phyloP scores from a whole-genome alignment of 371 early-diverging fungal genomes.

The Mortierella sp. region DNA sequence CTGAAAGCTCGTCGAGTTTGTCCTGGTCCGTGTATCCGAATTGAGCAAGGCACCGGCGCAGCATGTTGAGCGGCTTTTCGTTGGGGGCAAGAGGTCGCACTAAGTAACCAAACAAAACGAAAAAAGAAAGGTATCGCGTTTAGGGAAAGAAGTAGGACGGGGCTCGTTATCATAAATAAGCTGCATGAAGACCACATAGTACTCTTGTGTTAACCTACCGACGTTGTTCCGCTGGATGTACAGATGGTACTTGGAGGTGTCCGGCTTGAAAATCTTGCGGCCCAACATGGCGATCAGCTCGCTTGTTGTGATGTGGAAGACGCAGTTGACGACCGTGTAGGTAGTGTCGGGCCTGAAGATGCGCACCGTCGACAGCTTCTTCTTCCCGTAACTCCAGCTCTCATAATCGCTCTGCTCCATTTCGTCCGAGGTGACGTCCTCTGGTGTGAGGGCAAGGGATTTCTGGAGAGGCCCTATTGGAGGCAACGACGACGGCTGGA shows the following conservation, averaged over 20 bases:
- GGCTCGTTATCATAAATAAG: too few relatives aligned
- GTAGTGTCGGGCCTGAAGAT: constrained; percentile 80
- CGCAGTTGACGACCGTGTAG: constrained; percentile 79
- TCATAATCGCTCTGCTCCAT: constrained; percentile 48
- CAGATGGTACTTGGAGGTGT: constrained; percentile 77
- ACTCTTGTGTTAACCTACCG: constrained; percentile 63
- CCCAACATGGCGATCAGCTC: constrained; percentile 78
- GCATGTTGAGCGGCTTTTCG: constrained; percentile 80
- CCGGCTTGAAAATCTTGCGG: constrained; percentile 83
- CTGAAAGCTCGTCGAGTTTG: constrained; percentile 80
- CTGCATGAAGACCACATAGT: not conserved
- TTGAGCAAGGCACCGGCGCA: constrained; percentile 77
- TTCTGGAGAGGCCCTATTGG: constrained; percentile 23
- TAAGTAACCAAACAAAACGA: not conserved
- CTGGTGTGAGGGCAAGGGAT: constrained; percentile 22
- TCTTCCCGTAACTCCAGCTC: constrained; percentile 38
- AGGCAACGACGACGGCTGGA: constrained; percentile 15
- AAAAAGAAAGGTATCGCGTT: not conserved
- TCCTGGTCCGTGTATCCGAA: constrained; percentile 86
- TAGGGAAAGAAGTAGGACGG: not conserved
- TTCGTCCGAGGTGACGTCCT: constrained; percentile 33
- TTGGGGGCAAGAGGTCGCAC: constrained; percentile 71
- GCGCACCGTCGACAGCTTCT: constrained; percentile 59
- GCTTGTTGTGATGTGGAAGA: constrained; percentile 74
- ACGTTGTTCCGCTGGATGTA: constrained; percentile 71